Base-by-base conservation (phyloP, 306 rosid species). In the Dalbergia oliveri region DNA sequence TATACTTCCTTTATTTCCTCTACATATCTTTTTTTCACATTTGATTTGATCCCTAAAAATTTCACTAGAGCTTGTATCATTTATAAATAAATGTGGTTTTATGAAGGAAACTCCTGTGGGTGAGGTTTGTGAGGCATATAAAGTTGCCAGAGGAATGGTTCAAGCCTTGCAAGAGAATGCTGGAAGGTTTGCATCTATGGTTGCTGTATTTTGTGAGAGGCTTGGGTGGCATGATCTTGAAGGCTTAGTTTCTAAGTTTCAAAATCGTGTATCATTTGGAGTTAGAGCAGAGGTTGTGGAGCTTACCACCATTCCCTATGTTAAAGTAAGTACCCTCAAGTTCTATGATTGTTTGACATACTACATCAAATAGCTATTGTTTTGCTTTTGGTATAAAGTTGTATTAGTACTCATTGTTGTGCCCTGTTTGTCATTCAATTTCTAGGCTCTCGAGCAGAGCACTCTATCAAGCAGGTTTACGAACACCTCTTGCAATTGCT, bases 181-280 rank as follows among this genome's bases (percentile, higher is more conserved):
- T 50, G 99, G 99, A 80, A 93, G 98, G 89, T 93, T 95, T 88
- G 99, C 99, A 69, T 91, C 98, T 21, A 95, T 93, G 99, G 97
- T 95, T 75, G 78, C 98, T 67, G 90, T 89, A 79, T 95, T 95
- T 71, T 95, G 98, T 81, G 99, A 93, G 84, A 91, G 99, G 89
- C 96, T 93, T 82, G 98, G 97, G 35, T 95, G 99, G 99, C 88
- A 90, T 61, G 99, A 93, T 87, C 87, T 95, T 54, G 96, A 93
- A 87, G 96, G 98, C 80, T 72, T 95, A 84, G 97, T 95, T 66
- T 82, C 92, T 77, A 95, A 89, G 91, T 95, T 95, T 83, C 98
- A 95, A 84, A 95, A 93, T 73, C 98, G 97, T 71, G 96, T 95
- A 58, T 93, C 99, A 45, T 93, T 95, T 83, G 99, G 98, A 84